phyloP scores from a whole-genome alignment of 2,329 filamentous ascomycete species.

The Fusarium longipes region DNA sequence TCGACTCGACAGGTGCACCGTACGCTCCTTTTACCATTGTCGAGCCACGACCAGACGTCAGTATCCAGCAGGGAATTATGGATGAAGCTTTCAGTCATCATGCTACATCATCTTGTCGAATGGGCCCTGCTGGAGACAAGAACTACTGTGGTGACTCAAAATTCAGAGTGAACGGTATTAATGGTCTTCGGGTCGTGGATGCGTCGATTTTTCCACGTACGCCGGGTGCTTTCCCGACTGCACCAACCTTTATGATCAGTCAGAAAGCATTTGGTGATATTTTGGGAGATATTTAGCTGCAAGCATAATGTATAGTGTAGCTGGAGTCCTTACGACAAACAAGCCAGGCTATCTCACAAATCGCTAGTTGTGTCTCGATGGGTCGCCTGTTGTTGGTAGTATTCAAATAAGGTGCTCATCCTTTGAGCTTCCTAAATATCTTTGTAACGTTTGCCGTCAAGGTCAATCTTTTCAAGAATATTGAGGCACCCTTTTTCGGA shows the following conservation, averaged over 20 bases:
- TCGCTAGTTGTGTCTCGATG: no score
- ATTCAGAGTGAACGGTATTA: constrained; percentile 66
- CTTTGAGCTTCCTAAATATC: neutral
- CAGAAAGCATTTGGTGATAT: constrained; percentile 25
- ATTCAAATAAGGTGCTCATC: neutral
- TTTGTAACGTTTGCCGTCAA: neutral
- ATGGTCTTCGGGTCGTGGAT: constrained; percentile 68
- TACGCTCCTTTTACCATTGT: constrained; percentile 26
- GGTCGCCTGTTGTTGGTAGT: fast-evolving
- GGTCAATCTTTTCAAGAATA: neutral
- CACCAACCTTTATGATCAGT: constrained; percentile 30
- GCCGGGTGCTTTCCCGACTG: constrained; percentile 27
- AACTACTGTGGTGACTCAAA: constrained; percentile 66
- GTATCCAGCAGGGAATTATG: constrained; percentile 59
- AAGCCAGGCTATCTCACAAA: neutral
- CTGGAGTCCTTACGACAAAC: neutral
- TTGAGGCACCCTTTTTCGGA: neutral
- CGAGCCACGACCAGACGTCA: constrained; percentile 54
- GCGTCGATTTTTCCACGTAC: constrained; percentile 63
- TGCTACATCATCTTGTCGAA: constrained; percentile 65
- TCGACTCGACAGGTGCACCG: constrained; percentile 48
- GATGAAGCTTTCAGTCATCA: constrained; percentile 68
- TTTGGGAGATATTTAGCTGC: no score
- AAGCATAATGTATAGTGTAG: neutral
- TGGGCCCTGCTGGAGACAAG: constrained; percentile 63